These are phyloP conservation scores for Avena atlantica DNA, from an alignment of 176 grass and related monocot genomes.

Conservation along the genomic window DNA sequence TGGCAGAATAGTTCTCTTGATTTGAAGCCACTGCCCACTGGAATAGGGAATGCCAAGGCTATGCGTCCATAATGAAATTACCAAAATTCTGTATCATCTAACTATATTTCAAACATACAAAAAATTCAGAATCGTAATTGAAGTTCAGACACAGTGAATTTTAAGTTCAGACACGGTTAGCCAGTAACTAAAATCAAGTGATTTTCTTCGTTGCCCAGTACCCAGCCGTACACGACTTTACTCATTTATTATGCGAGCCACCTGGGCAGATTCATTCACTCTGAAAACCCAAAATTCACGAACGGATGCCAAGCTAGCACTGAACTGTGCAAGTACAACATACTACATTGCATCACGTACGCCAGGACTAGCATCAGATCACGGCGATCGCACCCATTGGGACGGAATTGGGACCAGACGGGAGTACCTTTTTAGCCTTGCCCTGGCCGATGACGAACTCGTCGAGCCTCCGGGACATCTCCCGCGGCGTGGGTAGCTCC, in stretches of 20 bases:
- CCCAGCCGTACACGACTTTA: constrained; percentile 3
- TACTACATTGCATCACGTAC: constrained; percentile 6
- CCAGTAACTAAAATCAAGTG: background rate
- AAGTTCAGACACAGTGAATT: background rate
- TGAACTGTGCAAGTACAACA: background rate
- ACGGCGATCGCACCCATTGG: constrained; percentile 20
- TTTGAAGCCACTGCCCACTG: background rate
- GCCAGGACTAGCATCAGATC: background rate
- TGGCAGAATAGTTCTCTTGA: no score
- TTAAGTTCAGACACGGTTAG: background rate
- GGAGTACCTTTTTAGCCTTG: constrained; percentile 80
- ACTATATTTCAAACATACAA: background rate
- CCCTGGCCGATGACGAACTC: constrained; percentile 94
- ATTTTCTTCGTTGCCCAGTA: background rate
- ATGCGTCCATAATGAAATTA: background rate
- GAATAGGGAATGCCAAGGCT: background rate
- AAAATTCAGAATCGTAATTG: background rate
- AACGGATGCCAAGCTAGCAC: background rate
- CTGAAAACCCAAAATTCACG: constrained; percentile 32
- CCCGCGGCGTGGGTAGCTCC: constrained; percentile 90
- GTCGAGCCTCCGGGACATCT: constrained; percentile 86
- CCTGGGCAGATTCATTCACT: background rate
- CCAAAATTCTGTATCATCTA: background rate
- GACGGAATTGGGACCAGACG: constrained; percentile 38
- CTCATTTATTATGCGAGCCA: constrained; percentile 8